phyloP scores from a whole-genome alignment of 2,329 filamentous ascomycete genomes.

The Microdochium bolleyi region DNA sequence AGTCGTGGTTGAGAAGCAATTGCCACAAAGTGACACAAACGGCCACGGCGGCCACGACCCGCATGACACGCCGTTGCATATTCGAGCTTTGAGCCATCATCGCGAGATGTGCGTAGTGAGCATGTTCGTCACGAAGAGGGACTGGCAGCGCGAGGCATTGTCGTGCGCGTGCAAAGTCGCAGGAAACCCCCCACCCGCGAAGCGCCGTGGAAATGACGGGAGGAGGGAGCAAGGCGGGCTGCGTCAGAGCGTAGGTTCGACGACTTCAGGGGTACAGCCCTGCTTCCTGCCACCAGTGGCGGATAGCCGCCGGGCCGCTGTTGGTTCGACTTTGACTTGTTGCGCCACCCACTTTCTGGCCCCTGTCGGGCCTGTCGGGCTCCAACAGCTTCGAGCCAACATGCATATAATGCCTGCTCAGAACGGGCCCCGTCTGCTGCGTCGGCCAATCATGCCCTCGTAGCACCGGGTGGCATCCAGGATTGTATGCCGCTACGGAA shows the following conservation, averaged over 20 bases:
- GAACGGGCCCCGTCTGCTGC: neutral
- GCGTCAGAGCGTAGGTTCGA: too few species aligned
- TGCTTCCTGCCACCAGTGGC: too few species aligned
- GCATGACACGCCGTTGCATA: neutral
- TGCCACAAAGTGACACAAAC: neutral
- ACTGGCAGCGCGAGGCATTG: too few species aligned
- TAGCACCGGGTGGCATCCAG: neutral
- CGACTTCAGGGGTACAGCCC: too few species aligned
- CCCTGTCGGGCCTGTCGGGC: too few species aligned
- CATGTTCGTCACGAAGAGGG: neutral
- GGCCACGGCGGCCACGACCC: neutral
- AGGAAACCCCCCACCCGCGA: too few species aligned
- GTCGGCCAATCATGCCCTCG: neutral
- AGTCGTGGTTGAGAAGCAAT: neutral
- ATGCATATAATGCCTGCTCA: neutral
- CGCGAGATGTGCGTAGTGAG: neutral
- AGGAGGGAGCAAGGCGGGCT: too few species aligned
- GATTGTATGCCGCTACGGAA: too few species aligned
- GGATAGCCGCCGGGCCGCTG: too few species aligned
- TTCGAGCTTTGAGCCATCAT: neutral
- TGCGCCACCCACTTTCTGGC: neutral
- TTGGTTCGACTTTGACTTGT: too few species aligned
- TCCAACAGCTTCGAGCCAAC: neutral
- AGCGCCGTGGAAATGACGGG: too few species aligned
- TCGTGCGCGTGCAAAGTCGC: too few species aligned